Conservation (phyloP, 2,329 filamentous ascomycete genomes). For the Pyrenophora teres region DNA sequence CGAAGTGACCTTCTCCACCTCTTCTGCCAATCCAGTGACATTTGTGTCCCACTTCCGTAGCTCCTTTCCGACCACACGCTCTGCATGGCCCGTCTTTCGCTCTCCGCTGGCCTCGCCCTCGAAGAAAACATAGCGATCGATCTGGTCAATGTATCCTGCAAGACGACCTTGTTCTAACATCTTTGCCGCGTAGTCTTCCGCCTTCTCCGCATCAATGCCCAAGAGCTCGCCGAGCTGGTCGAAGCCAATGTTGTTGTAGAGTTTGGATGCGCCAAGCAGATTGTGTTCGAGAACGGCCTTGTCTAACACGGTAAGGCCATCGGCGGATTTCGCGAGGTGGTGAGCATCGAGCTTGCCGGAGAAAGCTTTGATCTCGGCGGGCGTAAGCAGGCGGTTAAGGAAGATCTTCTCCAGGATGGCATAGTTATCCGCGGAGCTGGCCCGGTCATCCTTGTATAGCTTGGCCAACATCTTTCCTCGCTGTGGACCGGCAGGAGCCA, state of each 20-base stretch:
- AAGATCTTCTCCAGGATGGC: constrained; percentile 97
- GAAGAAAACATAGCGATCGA: constrained; percentile 86
- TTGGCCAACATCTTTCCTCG: constrained; percentile 79
- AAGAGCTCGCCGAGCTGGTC: constrained; percentile 77
- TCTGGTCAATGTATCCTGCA: constrained; percentile 90
- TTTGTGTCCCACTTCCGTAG: constrained; percentile 88
- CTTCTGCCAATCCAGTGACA: constrained; percentile 82
- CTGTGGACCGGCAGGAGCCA: constrained; percentile 87
- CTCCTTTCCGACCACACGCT: constrained; percentile 66
- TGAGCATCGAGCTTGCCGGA: constrained; percentile 79
- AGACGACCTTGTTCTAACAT: constrained; percentile 97
- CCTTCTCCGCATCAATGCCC: constrained; percentile 76
- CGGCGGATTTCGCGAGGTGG: constrained; percentile 85
- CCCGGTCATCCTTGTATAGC: constrained; percentile 91
- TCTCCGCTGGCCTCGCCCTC: constrained; percentile 74
- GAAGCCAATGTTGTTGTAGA: constrained; percentile 58
- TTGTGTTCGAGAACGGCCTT: constrained; percentile 97
- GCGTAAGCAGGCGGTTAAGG: constrained; percentile 79
- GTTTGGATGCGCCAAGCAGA: constrained; percentile 75
- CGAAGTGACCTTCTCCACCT: constrained; percentile 85
- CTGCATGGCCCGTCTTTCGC: constrained; percentile 68
- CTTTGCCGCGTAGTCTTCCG: constrained; percentile 86
- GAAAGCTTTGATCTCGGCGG: constrained; percentile 85
- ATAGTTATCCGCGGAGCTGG: constrained; percentile 75
- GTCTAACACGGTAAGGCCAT: constrained; percentile 90